Conservation (phyloP, 208 protist genomes). For the Acanthamoeba sp. region DNA sequence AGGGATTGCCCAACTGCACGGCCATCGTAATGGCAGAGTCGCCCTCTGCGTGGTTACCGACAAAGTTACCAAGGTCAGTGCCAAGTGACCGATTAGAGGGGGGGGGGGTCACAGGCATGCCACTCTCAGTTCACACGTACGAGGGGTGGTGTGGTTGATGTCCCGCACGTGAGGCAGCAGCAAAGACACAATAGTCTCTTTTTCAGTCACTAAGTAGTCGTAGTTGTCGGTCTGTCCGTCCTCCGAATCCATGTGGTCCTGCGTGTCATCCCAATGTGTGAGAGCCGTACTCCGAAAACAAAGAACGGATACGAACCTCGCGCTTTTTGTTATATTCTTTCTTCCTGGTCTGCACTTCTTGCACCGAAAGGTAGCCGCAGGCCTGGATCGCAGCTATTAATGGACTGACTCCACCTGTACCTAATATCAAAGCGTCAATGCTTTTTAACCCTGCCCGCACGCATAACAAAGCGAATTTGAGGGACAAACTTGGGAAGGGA, state of each 20-base stretch:
- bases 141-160: conserved; percentile 1
- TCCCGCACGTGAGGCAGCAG: conserved; percentile 7
- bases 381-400: not conserved
- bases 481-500: not conserved
- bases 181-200: not conserved
- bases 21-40: not conserved
- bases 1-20: not conserved
- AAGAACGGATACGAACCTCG: not conserved
- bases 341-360: conserved; percentile 10
- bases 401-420: not conserved
- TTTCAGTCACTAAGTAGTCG: conserved; percentile 1
- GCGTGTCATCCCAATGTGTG: not conserved
- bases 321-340: not conserved
- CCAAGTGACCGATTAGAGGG: not conserved
- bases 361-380: not conserved
- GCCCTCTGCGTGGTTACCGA: not conserved
- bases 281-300: not conserved
- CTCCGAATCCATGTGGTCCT: conserved; percentile 7
- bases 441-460: not conserved
- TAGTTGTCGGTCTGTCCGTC: not conserved
- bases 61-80: not conserved
- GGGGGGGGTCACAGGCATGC: not conserved
- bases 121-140: not conserved
- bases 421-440: not conserved
- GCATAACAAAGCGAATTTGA: not conserved